These are phyloP conservation scores for Corymbia citriodora DNA, from an alignment of 441 rosid species.

Conservation along the genomic window DNA sequence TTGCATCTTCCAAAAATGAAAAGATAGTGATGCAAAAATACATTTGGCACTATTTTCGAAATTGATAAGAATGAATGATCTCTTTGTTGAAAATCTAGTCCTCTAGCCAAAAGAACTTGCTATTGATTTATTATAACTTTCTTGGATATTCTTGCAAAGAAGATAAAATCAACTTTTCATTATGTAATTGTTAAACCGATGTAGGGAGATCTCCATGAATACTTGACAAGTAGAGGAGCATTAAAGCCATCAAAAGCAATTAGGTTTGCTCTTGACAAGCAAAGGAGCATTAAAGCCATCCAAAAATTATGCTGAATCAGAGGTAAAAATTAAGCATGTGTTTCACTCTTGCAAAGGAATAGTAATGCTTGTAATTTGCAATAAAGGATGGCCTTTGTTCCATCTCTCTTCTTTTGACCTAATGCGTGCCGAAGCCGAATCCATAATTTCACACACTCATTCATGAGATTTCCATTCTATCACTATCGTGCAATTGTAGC, in stretches of 20 bases:
- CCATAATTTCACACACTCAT: too few species aligned
- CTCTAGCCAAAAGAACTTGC: background rate
- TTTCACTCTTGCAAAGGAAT: too few species aligned
- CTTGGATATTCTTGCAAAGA: background rate
- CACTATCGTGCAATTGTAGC: too few species aligned
- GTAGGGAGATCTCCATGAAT: slow-evolving; percentile 79
- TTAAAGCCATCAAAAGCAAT: slow-evolving; percentile 50
- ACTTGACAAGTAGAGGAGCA: slow-evolving; percentile 56
- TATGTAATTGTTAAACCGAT: slow-evolving; percentile 5
- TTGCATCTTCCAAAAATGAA: background rate
- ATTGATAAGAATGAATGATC: background rate
- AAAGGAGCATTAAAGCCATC: too few species aligned
- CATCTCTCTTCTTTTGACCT: too few species aligned
- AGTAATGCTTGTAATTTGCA: too few species aligned
- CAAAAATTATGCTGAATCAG: too few species aligned
- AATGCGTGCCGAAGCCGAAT: too few species aligned
- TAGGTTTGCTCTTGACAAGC: slow-evolving; percentile 61
- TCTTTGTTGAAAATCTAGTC: background rate
- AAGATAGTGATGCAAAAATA: background rate
- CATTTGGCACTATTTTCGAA: background rate
- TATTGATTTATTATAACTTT: background rate
- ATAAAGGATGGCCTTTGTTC: too few species aligned
- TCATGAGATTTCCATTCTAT: too few species aligned
- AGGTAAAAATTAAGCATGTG: too few species aligned
- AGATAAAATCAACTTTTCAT: background rate